A percentile compares a stretch with the other conserved stretches of the same genome.
Evolutionary conservation across 2,329 filamentous ascomycete species (phyloP).

Genomic region (Sporothrix protearum): DNA sequence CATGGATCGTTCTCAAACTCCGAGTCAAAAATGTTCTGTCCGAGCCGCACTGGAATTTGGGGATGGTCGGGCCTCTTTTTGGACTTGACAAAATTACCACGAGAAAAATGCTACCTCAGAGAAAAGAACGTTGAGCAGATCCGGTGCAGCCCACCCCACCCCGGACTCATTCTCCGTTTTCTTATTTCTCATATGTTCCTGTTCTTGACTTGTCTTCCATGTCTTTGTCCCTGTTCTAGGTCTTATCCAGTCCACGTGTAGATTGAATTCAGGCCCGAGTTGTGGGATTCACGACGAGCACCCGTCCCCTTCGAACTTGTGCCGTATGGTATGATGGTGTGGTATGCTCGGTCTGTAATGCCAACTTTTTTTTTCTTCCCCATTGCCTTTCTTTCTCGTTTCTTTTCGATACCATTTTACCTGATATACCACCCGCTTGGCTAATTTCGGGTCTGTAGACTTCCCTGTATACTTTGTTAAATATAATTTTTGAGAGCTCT

Average conservation of each 20-base stretch:
- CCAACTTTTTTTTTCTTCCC: neutral
- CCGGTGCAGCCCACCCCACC: neutral
- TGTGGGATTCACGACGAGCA: neutral
- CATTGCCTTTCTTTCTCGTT: neutral
- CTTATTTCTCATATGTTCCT: neutral
- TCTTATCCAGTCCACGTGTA: neutral
- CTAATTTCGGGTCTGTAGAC: conserved; percentile 23
- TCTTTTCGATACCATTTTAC: neutral
- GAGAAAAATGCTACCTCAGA: neutral
- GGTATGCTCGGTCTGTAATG: no score
- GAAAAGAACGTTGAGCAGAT: neutral
- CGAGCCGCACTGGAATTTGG: neutral
- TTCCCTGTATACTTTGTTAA: neutral
- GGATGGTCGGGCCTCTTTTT: neutral
- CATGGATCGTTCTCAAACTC: conserved; percentile 2
- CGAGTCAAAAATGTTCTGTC: neutral
- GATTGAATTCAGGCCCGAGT: neutral
- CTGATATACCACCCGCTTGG: neutral
- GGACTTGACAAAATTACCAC: neutral
- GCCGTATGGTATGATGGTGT: neutral
- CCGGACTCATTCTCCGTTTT: neutral
- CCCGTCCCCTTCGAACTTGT: neutral
- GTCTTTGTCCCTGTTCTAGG: neutral
- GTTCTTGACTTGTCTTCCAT: neutral
- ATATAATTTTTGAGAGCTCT: neutral